Conservation (phyloP, 1,284 basidiomycete species). For the Sporisorium iseilematis-ciliati region DNA sequence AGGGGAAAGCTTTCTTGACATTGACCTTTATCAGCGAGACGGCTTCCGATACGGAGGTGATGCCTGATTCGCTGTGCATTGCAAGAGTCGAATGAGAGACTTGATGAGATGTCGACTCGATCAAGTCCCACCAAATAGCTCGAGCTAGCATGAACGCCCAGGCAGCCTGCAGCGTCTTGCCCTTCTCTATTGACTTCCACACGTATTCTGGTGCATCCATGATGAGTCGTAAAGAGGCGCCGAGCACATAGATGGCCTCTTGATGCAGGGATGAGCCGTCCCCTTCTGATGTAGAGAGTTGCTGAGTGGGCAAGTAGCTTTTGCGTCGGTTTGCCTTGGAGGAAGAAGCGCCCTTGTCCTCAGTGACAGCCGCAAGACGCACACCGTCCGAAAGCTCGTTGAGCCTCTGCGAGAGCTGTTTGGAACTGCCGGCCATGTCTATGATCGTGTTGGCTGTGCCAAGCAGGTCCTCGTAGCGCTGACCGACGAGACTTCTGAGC, state of each 20-base stretch:
- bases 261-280: constrained; percentile 24
- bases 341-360: constrained; percentile 12
- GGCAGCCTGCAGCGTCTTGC: constrained; percentile 51
- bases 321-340: constrained; percentile 20
- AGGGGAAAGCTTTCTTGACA: constrained; percentile 51
- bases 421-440: constrained; percentile 54
- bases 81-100: constrained; percentile 10
- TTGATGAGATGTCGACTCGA: constrained; percentile 13
- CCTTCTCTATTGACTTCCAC: constrained; percentile 58
- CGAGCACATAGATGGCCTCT: constrained; percentile 48
- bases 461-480: constrained; percentile 60
- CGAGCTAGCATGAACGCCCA: constrained; percentile 56
- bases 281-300: neutral
- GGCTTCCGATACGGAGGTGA: constrained; percentile 27
- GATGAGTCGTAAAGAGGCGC: constrained; percentile 53
- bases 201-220: constrained; percentile 59
- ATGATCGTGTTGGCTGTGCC: constrained; percentile 61
- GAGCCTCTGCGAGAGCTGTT: constrained; percentile 43
- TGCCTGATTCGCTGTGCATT: constrained; percentile 17
- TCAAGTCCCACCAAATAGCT: constrained; percentile 46
- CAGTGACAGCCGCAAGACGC: constrained; percentile 10
- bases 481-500: constrained; percentile 53
- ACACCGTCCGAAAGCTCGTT: constrained; percentile 28
- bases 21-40: constrained; percentile 36
- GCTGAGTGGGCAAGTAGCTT: constrained; percentile 29